Base-by-base conservation (phyloP, 2,329 filamentous ascomycete genomes). In the Diaporthe longicolla region DNA sequence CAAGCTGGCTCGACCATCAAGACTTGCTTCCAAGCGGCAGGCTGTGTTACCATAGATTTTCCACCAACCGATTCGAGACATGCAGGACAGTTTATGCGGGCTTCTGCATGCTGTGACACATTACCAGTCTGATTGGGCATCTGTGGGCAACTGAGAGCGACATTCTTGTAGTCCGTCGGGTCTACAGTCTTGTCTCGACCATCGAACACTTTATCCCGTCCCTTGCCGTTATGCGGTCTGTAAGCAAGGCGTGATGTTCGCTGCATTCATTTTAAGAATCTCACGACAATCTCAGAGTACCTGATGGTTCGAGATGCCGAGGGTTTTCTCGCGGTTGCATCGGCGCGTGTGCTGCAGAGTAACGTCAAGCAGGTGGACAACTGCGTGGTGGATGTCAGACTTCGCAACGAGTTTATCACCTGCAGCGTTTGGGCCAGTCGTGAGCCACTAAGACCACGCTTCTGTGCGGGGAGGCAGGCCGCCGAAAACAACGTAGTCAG, bases 81-180 rank as follows among this genome's bases (percentile, higher is more conserved):
- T 54, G 29, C 32, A 71, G 32, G 45, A 19, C 57, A 71, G 35
- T 32, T 29, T 43, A 54, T 52, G 45, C 57, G 50, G 58, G 35
- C 45, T 54, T 63, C 45, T 70, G 54, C 68, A 70, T 70, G 52
- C 35, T 52, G 69, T 71, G 57, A 29, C 57, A 71, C 70, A 40
- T 19, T n/a, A 21, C 19, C 70, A 52, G 19, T 35, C 45, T 65
- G 70, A 63, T 55, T 71, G 58, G 58, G 43, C 57, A 37, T 35
- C 37, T 71, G 26, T 29, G 29, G 43, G 19, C 61, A 50, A 35
- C 29, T 52, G 35, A 37, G 32, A 19, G 45, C 19, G 57, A 54
- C 48, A 9, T 50, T 54, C 48, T 54, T 40, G 48, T 68, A 32
- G 48, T 54, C 63, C n/a, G 48, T 68, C 63, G 63, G 48, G 63